Evolutionary conservation across 345 rosid genomes (phyloP).

Genomic region (Populus pruinosa): DNA sequence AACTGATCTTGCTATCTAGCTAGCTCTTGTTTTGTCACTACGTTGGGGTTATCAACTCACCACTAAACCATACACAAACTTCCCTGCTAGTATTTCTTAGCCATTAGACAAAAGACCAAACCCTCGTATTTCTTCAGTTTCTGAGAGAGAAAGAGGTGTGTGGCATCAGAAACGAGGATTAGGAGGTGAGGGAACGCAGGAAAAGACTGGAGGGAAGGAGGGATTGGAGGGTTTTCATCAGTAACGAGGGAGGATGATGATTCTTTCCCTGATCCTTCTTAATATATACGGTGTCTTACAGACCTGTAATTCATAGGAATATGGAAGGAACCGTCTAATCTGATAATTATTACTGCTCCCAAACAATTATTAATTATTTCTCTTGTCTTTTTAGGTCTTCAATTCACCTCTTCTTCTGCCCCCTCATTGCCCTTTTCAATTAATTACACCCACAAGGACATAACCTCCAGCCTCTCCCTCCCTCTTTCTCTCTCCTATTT

Average conservation of each 20-base stretch:
- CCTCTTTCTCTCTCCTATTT: constrained; percentile 41
- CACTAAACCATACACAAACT: not conserved
- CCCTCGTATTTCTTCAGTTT: constrained; percentile 7
- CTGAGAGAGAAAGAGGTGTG: constrained; percentile 9
- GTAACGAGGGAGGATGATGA: constrained; percentile 37
- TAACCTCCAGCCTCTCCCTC: constrained; percentile 7
- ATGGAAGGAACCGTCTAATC: constrained; percentile 34
- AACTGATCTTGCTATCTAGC: constrained; percentile 11
- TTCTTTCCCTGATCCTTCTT: constrained; percentile 18
- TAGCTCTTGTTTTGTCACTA: constrained; percentile 18
- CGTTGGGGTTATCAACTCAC: constrained; percentile 2
- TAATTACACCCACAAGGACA: constrained; percentile 28
- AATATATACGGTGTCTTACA: not conserved
- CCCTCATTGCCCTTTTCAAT: constrained; percentile 16
- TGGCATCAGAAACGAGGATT: constrained; percentile 36
- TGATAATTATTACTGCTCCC: not conserved
- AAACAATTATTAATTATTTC: not conserved
- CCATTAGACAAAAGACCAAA: too few species aligned
- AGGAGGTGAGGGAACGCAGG: constrained; percentile 15
- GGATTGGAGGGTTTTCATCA: constrained; percentile 18
- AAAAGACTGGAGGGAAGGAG: constrained; percentile 16
- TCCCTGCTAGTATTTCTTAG: not conserved
- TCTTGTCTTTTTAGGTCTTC: constrained; percentile 16
- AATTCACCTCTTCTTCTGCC: constrained; percentile 5
- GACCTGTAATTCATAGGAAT: not conserved